A percentile compares a stretch with the other conserved stretches of the same genome.
phyloP scores from a whole-genome alignment of 345 rosid species.

The Psidium friedrichsthalianum region DNA sequence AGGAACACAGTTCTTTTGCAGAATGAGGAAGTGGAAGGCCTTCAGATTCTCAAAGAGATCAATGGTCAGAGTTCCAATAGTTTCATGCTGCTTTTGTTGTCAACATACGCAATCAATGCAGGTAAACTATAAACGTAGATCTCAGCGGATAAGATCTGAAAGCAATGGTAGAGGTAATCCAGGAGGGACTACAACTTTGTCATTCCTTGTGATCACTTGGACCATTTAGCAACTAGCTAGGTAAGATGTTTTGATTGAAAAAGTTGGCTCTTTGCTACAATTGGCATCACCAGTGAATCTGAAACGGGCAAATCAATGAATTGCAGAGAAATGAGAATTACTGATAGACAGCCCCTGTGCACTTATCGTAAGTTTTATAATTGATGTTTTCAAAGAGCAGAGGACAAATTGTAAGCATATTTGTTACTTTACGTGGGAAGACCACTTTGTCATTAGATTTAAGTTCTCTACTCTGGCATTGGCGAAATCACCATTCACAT shows the following conservation, averaged over 20 bases:
- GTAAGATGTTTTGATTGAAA: background rate
- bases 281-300: background rate
- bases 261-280: background rate
- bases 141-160: background rate
- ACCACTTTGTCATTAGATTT: background rate
- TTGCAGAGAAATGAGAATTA: background rate
- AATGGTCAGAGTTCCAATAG: constrained; percentile 18
- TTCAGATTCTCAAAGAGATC: constrained; percentile 7
- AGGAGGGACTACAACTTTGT: background rate
- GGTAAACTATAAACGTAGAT: background rate
- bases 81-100: constrained; percentile 14
- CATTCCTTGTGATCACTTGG: background rate
- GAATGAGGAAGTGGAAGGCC: constrained; percentile 21
- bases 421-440: background rate
- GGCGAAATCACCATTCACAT: background rate
- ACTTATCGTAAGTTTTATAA: background rate
- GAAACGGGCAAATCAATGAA: background rate
- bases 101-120: constrained; percentile 15
- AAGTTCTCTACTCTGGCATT: background rate
- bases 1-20: constrained; percentile 15
- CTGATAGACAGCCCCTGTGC: background rate
- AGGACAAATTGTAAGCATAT: background rate
- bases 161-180: background rate
- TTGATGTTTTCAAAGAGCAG: background rate
- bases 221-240: background rate